Evolutionary conservation across 23 red algal species (phyloP), one percentile per base, ranked within the genome.

Genomic region (Gracilaria caudata): DNA sequence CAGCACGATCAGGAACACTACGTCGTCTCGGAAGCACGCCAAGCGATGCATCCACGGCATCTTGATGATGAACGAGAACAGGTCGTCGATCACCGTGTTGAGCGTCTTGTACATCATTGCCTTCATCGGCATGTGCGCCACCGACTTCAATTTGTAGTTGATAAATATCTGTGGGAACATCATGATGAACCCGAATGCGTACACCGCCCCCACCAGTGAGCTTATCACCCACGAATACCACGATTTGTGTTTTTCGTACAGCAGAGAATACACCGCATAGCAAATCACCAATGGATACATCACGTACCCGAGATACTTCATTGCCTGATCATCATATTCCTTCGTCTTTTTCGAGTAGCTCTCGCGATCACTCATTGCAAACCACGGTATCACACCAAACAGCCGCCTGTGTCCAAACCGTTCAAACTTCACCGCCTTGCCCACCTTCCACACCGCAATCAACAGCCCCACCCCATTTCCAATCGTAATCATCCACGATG

Each of bases 151-250:
- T 44, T 94, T 93, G 95, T 98, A 98, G 82, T 98, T 98, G 86
- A 98, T 98, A 44, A 98, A 94, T 4, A 98, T 88, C 76, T 98
- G 95, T 37, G 95, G 95, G 6, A 98, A 63, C 95, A 98, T 98
- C 95, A 98, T 98, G 54, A 98, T 80, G 78, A 98, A 98, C 30
- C 95, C 95, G 68, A 98, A 98, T 29, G 95, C 95, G 78, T 98
- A 98, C 38, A 98, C 95, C 4, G 95, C 90, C 43, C 95, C 95
- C 21, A 98, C 95, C 19, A 93, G 79, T 32, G 85, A 91, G 40
- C 72, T 66, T 3, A 98, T 83, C 41, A 91, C 79, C 95, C 95
- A 98, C 64, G 95, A 98, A 44, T 98, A 98, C 95, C 95, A 98
- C 58, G 79, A 85, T 60, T 90, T 86, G 84, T 98, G 95, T 20